Evolutionary conservation across 176 grass and related monocot genomes (phyloP).

Genomic region (Juncus inflexus): DNA sequence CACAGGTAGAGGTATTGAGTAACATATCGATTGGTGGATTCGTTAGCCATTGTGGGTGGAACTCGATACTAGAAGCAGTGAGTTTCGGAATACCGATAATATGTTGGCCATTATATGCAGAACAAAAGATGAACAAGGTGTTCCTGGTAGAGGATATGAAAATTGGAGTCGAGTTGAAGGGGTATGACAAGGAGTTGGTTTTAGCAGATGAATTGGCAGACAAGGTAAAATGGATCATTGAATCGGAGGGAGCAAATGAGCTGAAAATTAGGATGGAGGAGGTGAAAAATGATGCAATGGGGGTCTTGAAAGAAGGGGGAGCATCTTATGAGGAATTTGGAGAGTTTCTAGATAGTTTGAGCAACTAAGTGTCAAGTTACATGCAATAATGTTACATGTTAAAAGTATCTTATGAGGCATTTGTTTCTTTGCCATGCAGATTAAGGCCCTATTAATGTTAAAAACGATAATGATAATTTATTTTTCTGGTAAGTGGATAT

Average conservation of each 20-base stretch:
- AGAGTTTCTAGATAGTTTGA: conserved; percentile 13
- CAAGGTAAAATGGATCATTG: conserved; percentile 29
- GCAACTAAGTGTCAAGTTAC: not conserved
- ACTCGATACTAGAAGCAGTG: conserved; percentile 32
- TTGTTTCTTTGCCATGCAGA: too few relatives aligned
- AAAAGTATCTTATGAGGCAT: too few relatives aligned
- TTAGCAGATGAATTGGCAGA: conserved; percentile 27
- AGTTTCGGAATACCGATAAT: conserved; percentile 23
- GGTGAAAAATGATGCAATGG: conserved; percentile 7
- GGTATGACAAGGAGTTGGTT: conserved; percentile 17
- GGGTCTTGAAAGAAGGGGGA: conserved; percentile 27
- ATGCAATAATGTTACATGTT: not conserved
- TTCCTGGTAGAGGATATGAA: conserved; percentile 30
- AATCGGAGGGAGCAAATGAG: conserved; percentile 7
- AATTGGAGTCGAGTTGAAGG: conserved; percentile 29
- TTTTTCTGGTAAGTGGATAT: too few relatives aligned
- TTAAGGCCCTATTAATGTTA: too few relatives aligned
- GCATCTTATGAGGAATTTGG: conserved; percentile 15
- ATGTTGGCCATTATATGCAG: conserved; percentile 34
- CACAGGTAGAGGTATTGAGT: conserved; percentile 24
- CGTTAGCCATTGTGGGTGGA: conserved; percentile 40
- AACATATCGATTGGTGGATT: conserved; percentile 26
- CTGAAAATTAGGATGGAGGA: conserved; percentile 7
- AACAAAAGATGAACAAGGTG: conserved; percentile 42
- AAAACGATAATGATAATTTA: too few relatives aligned